phyloP scores from a whole-genome alignment of 2,329 filamentous ascomycete genomes.

The Fusarium gaditjirri region DNA sequence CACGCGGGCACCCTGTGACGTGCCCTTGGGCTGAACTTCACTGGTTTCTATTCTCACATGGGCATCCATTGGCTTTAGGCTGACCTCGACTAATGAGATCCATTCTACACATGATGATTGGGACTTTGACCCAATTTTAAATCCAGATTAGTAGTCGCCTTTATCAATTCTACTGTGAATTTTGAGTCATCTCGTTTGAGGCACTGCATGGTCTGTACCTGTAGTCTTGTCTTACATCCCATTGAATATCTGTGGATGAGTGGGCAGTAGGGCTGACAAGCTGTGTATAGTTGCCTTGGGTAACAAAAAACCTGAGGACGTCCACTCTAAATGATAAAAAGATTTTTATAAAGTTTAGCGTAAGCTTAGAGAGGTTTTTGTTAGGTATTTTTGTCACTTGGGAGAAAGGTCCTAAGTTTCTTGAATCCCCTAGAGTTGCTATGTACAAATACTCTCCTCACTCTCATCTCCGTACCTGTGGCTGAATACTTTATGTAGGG shows the following conservation, averaged over 20 bases:
- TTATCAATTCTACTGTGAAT: background rate
- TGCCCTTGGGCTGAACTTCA: slow-evolving; percentile 12
- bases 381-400: background rate
- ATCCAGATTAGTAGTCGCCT: background rate
- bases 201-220: background rate
- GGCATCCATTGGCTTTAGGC: slow-evolving; percentile 1
- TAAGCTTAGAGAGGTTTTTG: background rate
- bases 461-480: slow-evolving; percentile 3
- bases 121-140: background rate
- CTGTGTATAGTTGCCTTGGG: background rate
- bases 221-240: background rate
- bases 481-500: slow-evolving; percentile 1
- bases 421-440: background rate
- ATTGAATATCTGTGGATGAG: background rate
- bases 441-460: background rate
- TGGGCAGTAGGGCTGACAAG: slow-evolving; percentile 14
- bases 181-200: background rate
- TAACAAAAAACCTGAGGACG: background rate
- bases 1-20: slow-evolving; percentile 28
- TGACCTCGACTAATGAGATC: background rate
- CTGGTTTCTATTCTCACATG: slow-evolving; percentile 22
- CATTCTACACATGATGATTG: background rate
- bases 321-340: background rate
- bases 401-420: background rate
- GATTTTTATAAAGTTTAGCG: too few relatives aligned